phyloP scores from a whole-genome alignment of 106 monocot genomes.

The Dactylorhiza incarnata region DNA sequence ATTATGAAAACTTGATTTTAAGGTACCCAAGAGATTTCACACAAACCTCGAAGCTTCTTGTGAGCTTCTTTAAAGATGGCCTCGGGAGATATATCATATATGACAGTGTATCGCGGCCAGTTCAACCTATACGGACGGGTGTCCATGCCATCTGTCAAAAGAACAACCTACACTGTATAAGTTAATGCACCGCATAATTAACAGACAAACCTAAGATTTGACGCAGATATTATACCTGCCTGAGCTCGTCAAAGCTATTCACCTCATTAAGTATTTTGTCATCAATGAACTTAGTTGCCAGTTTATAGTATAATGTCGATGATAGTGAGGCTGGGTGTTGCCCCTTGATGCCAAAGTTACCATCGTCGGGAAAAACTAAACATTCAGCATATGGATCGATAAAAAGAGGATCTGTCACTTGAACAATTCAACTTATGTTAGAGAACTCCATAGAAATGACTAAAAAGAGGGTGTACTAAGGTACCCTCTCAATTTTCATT shows the following conservation, averaged over 20 bases:
- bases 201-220: background rate
- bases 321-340: background rate
- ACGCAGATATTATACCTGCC: slow-evolving; percentile 53
- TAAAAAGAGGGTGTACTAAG: background rate
- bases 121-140: slow-evolving; percentile 83
- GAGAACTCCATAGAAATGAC: background rate
- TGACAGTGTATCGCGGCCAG: slow-evolving; percentile 63
- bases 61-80: slow-evolving; percentile 39
- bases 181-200: slow-evolving; percentile 1
- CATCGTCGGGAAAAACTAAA: slow-evolving; percentile 35
- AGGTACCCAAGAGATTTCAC: background rate
- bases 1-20: background rate
- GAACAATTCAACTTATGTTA: background rate
- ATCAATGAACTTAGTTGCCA: slow-evolving; percentile 80
- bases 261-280: slow-evolving; percentile 44
- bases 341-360: background rate
- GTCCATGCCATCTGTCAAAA: slow-evolving; percentile 97
- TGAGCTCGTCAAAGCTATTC: slow-evolving; percentile 41
- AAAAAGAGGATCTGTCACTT: slow-evolving; percentile 70
- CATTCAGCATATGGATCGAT: slow-evolving; percentile 78
- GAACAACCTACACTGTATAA: slow-evolving; percentile 79
- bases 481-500: no score
- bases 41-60: slow-evolving; percentile 56
- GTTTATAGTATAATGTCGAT: slow-evolving; percentile 27
- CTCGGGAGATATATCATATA: slow-evolving; percentile 67